phyloP scores from a whole-genome alignment of 2,329 filamentous ascomycete genomes.

The Fusarium armeniacum region DNA sequence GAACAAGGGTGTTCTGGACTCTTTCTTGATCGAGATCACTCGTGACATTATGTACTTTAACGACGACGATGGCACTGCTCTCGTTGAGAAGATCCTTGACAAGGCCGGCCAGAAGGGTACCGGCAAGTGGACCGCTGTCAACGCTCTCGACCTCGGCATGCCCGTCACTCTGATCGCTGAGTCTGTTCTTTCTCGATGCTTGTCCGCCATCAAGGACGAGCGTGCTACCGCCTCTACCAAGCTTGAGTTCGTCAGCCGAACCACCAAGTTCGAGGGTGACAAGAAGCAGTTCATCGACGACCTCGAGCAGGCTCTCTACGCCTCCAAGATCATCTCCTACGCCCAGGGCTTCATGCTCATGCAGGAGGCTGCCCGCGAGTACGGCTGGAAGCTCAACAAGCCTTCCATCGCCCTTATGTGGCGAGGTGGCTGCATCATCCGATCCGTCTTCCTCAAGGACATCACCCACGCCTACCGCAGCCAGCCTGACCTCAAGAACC shows the following conservation, averaged over 20 bases:
- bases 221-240: slow-evolving; percentile 84
- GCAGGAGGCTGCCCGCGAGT: slow-evolving; percentile 98
- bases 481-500: slow-evolving; percentile 95
- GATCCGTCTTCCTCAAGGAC: slow-evolving; percentile 99
- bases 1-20: slow-evolving; percentile 99
- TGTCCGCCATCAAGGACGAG: slow-evolving; percentile 95
- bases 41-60: slow-evolving; percentile 99
- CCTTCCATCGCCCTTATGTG: slow-evolving; percentile 99
- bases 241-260: slow-evolving; percentile 81
- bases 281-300: slow-evolving; percentile 94
- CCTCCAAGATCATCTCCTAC: slow-evolving; percentile 99
- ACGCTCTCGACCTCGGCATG: slow-evolving; percentile 98
- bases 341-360: slow-evolving; percentile 99
- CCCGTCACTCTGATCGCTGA: slow-evolving; percentile 98
- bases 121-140: slow-evolving; percentile 99
- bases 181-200: slow-evolving; percentile 93
- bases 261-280: slow-evolving; percentile 85
- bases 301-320: slow-evolving; percentile 98
- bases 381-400: slow-evolving; percentile 99
- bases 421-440: slow-evolving; percentile 99
- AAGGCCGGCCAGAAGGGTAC: slow-evolving; percentile 99
- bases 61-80: slow-evolving; percentile 89
- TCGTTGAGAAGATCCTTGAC: slow-evolving; percentile 99
- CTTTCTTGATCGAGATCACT: slow-evolving; percentile 99
- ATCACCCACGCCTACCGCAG: slow-evolving; percentile 97